Evolutionary conservation across 306 rosid species (phyloP).

Genomic region (Betula pendula): DNA sequence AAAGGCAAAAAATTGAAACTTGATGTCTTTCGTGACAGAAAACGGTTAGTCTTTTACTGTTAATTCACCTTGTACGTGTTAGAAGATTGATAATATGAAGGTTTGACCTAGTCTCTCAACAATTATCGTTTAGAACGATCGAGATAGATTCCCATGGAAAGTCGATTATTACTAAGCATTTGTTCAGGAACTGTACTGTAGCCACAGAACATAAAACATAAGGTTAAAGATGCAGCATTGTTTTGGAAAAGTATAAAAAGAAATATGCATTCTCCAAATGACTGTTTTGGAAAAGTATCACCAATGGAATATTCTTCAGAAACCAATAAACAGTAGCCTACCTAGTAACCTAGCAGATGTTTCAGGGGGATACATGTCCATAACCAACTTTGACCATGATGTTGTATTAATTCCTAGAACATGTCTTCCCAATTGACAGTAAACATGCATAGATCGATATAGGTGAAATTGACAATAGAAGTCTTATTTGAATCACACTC

Average conservation of each 20-base stretch:
- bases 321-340: constrained; percentile 25
- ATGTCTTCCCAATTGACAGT: constrained; percentile 38
- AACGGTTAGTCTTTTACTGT: background rate
- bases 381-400: constrained; percentile 74
- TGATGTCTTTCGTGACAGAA: constrained; percentile 2
- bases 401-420: constrained; percentile 42
- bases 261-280: background rate
- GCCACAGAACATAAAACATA: too few relatives aligned
- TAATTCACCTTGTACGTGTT: background rate
- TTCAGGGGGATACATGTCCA: constrained; percentile 67
- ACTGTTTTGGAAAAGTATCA: background rate
- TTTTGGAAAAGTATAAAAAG: too few relatives aligned
- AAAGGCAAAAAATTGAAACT: constrained; percentile 20
- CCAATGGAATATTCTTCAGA: background rate
- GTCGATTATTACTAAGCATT: constrained; percentile 13
- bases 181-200: background rate
- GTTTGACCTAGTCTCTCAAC: constrained; percentile 15
- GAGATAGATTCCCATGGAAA: constrained; percentile 8
- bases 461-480: constrained; percentile 8
- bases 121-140: constrained; percentile 24
- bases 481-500: constrained; percentile 3
- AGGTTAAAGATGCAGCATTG: too few relatives aligned
- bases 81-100: background rate
- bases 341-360: constrained; percentile 72
- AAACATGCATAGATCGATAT: background rate